A percentile compares a stretch with the other conserved stretches of the same genome.
phyloP scores from a whole-genome alignment of 2,329 filamentous ascomycete species.

The Ceratocystis smalleyi region DNA sequence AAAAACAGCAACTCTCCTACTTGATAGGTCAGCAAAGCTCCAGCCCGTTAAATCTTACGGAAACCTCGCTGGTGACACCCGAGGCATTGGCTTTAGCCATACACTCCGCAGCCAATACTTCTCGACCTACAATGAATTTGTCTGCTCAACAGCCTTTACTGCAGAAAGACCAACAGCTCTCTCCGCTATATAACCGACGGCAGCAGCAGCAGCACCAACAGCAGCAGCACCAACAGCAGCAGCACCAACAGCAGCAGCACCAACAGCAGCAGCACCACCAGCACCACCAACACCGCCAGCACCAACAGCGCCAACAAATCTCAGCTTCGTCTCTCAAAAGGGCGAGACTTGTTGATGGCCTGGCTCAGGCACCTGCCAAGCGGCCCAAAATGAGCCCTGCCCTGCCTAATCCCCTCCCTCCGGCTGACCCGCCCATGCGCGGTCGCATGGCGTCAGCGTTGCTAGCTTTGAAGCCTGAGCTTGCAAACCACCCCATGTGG shows the following conservation, averaged over 20 bases:
- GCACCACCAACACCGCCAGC: background rate
- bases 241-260: background rate
- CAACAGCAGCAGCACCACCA: background rate
- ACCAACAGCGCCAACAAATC: background rate
- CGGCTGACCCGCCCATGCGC: conserved; percentile 2
- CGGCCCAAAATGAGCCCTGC: background rate
- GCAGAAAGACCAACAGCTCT: background rate
- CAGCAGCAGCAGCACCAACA: background rate
- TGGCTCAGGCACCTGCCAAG: background rate
- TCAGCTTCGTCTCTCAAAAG: background rate
- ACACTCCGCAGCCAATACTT: background rate
- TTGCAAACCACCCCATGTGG: conserved; percentile 11
- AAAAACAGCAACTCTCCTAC: background rate
- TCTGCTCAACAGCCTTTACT: background rate
- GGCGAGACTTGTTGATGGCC: background rate
- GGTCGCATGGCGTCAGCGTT: conserved; percentile 6
- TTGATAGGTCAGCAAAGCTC: background rate
- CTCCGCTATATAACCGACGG: too few species aligned
- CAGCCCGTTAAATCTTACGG: background rate
- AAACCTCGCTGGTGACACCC: background rate
- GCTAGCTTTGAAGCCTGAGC: conserved; percentile 7
- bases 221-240: background rate
- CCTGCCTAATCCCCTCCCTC: conserved; percentile 4
- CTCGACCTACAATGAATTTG: background rate
- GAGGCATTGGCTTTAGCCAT: background rate